These are phyloP conservation scores for Entomortierella chlamydospora DNA, from an alignment of 192 early-diverging fungal genomes.

Conservation along the genomic window DNA sequence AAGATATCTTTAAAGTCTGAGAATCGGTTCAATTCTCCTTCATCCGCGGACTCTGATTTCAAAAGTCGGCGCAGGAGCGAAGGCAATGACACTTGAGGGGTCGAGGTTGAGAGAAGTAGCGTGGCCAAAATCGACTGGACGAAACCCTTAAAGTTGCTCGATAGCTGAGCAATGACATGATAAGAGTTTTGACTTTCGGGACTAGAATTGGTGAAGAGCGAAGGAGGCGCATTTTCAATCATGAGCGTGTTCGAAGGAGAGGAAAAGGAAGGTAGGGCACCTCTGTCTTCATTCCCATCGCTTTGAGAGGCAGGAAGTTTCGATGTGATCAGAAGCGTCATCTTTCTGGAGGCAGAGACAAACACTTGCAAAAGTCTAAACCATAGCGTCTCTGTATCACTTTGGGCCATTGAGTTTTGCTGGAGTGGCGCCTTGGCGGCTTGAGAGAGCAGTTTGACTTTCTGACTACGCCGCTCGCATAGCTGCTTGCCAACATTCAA, in stretches of 20 bases:
- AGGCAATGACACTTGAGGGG: slow-evolving; percentile 68
- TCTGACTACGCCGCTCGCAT: slow-evolving; percentile 60
- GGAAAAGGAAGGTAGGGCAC: neutral
- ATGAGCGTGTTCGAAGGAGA: neutral
- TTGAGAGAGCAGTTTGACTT: slow-evolving; percentile 24
- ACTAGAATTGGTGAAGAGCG: slow-evolving; percentile 38
- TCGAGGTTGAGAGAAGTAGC: slow-evolving; percentile 66
- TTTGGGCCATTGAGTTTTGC: slow-evolving; percentile 30
- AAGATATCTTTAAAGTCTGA: slow-evolving; percentile 71
- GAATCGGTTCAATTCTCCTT: slow-evolving; percentile 48
- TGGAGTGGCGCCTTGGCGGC: slow-evolving; percentile 16
- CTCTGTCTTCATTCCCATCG: neutral
- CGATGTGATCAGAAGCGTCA: slow-evolving; percentile 42
- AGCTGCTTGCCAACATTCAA: slow-evolving; percentile 67
- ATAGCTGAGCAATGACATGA: slow-evolving; percentile 57
- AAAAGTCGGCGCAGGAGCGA: slow-evolving; percentile 65
- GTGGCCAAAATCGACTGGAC: slow-evolving; percentile 70
- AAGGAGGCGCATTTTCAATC: slow-evolving; percentile 45
- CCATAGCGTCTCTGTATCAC: slow-evolving; percentile 67
- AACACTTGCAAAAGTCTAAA: slow-evolving; percentile 68
- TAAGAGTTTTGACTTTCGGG: slow-evolving; percentile 27
- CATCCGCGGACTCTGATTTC: slow-evolving; percentile 56
- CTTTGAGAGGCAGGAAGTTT: slow-evolving; percentile 5
- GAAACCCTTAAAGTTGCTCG: slow-evolving; percentile 64
- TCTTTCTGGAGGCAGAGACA: slow-evolving; percentile 64